Evolutionary conservation across 331 rosid genomes (phyloP).

Genomic region (Cucumis variabilis): DNA sequence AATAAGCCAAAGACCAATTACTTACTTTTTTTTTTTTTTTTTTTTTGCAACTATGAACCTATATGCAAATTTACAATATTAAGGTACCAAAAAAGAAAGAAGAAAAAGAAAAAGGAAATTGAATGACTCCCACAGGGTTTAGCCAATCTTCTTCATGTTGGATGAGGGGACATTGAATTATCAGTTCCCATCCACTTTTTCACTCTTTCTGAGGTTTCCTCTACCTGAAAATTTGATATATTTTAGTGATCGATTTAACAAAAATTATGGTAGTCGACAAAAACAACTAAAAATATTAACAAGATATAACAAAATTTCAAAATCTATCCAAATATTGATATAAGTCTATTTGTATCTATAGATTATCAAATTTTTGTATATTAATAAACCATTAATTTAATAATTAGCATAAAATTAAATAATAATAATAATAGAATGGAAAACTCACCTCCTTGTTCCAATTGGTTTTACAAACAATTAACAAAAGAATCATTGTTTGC

Average conservation of each 20-base stretch:
- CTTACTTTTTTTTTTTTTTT: too few relatives aligned
- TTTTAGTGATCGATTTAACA: too few relatives aligned
- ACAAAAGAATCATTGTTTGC: slow-evolving; percentile 73
- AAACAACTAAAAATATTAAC: too few relatives aligned
- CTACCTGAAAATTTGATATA: slow-evolving; percentile 27
- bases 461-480: slow-evolving; percentile 67
- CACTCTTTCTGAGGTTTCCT: slow-evolving; percentile 30
- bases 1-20: too few relatives aligned
- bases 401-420: neutral
- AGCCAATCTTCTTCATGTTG: slow-evolving; percentile 1
- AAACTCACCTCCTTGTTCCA: slow-evolving; percentile 79
- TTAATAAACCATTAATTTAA: neutral
- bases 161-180: neutral
- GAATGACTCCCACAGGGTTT: neutral
- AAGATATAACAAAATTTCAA: too few relatives aligned
- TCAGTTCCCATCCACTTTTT: slow-evolving; percentile 33
- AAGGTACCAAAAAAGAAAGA: neutral
- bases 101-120: neutral
- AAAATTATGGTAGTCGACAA: too few relatives aligned
- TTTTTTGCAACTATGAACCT: neutral
- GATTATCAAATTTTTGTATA: too few relatives aligned
- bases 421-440: neutral
- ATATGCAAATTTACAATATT: slow-evolving; percentile 1
- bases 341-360: too few relatives aligned
- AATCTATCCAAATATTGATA: too few relatives aligned